Evolutionary conservation across 163 green algal genomes (phyloP).

Genomic region (Chloroidium sp.): DNA sequence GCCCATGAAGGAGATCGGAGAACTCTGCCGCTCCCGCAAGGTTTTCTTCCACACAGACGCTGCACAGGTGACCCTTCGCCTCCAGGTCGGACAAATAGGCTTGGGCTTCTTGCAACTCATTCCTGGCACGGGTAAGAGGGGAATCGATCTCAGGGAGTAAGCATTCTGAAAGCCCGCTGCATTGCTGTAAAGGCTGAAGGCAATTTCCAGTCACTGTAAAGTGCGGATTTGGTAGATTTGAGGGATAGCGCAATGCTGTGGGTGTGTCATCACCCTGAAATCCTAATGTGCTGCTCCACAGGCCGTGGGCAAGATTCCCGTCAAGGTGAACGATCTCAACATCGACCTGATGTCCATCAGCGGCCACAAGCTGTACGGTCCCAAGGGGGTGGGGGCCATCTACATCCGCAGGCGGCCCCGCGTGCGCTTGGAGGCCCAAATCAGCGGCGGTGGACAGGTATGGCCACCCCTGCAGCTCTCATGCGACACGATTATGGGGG

Average conservation of each 20-base stretch:
- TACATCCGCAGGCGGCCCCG: conserved; percentile 90
- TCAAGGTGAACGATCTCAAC: conserved; percentile 84
- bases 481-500: no score
- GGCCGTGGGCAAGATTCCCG: conserved; percentile 44
- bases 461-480: not conserved
- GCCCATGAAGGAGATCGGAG: conserved; percentile 86
- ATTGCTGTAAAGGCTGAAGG: no score
- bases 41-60: conserved; percentile 99
- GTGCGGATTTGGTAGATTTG: no score
- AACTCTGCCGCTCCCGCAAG: conserved; percentile 68
- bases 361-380: conserved; percentile 98
- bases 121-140: no score
- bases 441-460: conserved; percentile 81
- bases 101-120: no score
- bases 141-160: conserved; percentile 36
- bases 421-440: conserved; percentile 88
- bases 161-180: no score
- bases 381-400: conserved; percentile 85
- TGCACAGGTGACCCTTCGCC: conserved; percentile 33
- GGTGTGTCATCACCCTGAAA: no score
- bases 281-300: not conserved
- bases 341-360: conserved; percentile 96
- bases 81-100: no score
- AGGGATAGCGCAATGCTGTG: no score
- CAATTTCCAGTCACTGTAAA: no score